These are phyloP conservation scores for Xylariaceae sp. DNA, from an alignment of 2,329 filamentous ascomycete genomes.

Conservation along the genomic window DNA sequence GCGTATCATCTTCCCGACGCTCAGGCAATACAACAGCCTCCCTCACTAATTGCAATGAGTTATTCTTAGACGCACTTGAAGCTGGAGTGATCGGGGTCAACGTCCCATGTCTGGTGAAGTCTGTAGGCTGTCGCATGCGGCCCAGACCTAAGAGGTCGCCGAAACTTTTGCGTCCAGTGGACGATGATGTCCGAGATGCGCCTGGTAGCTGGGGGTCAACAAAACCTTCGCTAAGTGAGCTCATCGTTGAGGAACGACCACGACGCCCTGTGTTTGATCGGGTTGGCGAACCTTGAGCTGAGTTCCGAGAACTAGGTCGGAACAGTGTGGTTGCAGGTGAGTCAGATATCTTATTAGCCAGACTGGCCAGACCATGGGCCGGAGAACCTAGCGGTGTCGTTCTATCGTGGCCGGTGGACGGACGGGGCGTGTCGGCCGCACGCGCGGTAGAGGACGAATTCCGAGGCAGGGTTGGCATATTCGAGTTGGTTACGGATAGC, in stretches of 20 bases:
- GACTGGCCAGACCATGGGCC: conserved; percentile 26
- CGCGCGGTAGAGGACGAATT: conserved; percentile 31
- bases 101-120: conserved; percentile 65
- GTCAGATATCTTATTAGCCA: conserved; percentile 33
- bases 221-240: conserved; percentile 68
- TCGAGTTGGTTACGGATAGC: conserved; percentile 33
- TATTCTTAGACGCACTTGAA: conserved; percentile 68
- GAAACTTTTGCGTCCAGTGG: conserved; percentile 88
- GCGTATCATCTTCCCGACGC: conserved; percentile 79
- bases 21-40: conserved; percentile 69
- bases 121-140: conserved; percentile 75
- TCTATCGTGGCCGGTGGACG: conserved; percentile 29
- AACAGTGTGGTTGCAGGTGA: conserved; percentile 49
- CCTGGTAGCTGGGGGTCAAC: conserved; percentile 64
- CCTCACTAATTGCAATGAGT: conserved; percentile 71
- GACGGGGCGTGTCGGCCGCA: conserved; percentile 21
- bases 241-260: conserved; percentile 83
- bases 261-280: conserved; percentile 56
- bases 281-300: conserved; percentile 63
- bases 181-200: conserved; percentile 71
- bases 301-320: conserved; percentile 43
- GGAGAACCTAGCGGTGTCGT: conserved; percentile 35
- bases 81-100: conserved; percentile 63
- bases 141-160: conserved; percentile 78
- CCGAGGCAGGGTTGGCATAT: conserved; percentile 40